Percentiles rank a stretch among this genome's conserved stretches.
phyloP scores from a whole-genome alignment of 176 grass and related monocot species.

The Poa annua region DNA sequence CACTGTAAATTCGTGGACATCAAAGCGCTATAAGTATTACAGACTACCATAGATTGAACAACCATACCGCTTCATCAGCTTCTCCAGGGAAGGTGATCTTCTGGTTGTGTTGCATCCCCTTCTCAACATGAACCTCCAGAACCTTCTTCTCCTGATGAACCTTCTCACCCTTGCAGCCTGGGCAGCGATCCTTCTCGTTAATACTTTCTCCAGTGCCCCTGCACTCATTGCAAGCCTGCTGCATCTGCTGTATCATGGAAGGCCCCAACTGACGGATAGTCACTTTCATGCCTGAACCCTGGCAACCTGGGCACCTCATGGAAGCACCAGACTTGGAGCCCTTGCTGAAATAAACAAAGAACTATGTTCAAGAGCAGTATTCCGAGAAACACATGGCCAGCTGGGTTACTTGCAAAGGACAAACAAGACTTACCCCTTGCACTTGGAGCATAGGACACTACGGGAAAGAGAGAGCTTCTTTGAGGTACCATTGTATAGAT shows the following conservation, averaged over 20 bases:
- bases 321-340: constrained; percentile 95
- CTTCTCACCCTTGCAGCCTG: constrained; percentile 93
- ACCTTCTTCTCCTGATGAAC: constrained; percentile 97
- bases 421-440: constrained; percentile 70
- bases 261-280: constrained; percentile 91
- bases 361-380: background rate
- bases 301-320: constrained; percentile 91
- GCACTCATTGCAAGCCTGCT: constrained; percentile 94
- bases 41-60: constrained; percentile 2
- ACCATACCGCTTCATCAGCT: constrained; percentile 91
- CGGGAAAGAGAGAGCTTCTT: constrained; percentile 98
- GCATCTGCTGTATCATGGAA: constrained; percentile 99
- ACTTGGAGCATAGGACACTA: constrained; percentile 86
- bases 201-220: constrained; percentile 94
- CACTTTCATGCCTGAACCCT: constrained; percentile 95
- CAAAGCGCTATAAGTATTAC: background rate
- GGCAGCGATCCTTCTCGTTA: constrained; percentile 89
- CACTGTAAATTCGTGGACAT: constrained; percentile 27
- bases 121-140: constrained; percentile 89
- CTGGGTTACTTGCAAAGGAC: background rate
- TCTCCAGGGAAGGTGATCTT: constrained; percentile 99
- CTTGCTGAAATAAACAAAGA: constrained; percentile 63
- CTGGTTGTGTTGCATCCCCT: constrained; percentile 93
- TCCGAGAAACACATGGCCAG: background rate
- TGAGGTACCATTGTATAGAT: constrained; percentile 93